Conservation (phyloP, 2,329 filamentous ascomycete species). For the Westerdykella sp. region DNA sequence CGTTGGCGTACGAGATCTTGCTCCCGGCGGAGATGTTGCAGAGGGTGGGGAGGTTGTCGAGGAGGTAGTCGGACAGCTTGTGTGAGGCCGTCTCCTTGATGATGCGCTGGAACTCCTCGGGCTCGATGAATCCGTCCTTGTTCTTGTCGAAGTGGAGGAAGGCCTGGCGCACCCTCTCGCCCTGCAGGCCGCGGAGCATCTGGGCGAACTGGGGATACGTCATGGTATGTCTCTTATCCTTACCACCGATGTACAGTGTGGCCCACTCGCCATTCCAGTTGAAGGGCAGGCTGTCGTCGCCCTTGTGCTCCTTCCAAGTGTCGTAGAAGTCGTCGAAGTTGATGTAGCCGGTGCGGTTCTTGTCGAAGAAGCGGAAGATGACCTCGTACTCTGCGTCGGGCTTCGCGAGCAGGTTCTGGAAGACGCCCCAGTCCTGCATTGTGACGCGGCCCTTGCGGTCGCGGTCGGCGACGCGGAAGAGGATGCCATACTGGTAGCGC, state of each 20-base stretch:
- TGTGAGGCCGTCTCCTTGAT: constrained; percentile 88
- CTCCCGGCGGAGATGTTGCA: constrained; percentile 89
- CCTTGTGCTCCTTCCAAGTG: constrained; percentile 83
- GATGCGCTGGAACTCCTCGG: constrained; percentile 93
- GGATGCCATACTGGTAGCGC: constrained; percentile 87
- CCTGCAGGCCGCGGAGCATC: constrained; percentile 93
- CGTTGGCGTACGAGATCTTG: constrained; percentile 96
- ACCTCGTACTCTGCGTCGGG: constrained; percentile 98
- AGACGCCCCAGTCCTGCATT: constrained; percentile 82
- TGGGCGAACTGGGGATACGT: constrained; percentile 96
- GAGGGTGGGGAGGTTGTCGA: constrained; percentile 83
- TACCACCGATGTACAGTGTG: constrained; percentile 83
- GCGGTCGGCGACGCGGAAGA: constrained; percentile 87
- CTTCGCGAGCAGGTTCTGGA: constrained; percentile 89
- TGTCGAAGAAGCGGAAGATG: constrained; percentile 92
- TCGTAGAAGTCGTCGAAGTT: constrained; percentile 84
- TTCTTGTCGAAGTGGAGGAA: constrained; percentile 90
- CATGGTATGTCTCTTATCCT: constrained; percentile 81
- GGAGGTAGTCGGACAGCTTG: constrained; percentile 93
- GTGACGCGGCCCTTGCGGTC: constrained; percentile 65
- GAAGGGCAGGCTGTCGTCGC: constrained; percentile 78
- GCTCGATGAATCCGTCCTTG: constrained; percentile 89
- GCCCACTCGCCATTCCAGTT: constrained; percentile 98
- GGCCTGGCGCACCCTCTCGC: constrained; percentile 90
- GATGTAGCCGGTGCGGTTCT: constrained; percentile 74